Percentiles rank a stretch among this genome's conserved stretches.
These are phyloP conservation scores for Ascochyta fabae DNA, from an alignment of 2,329 filamentous ascomycete genomes.

Conservation along the genomic window DNA sequence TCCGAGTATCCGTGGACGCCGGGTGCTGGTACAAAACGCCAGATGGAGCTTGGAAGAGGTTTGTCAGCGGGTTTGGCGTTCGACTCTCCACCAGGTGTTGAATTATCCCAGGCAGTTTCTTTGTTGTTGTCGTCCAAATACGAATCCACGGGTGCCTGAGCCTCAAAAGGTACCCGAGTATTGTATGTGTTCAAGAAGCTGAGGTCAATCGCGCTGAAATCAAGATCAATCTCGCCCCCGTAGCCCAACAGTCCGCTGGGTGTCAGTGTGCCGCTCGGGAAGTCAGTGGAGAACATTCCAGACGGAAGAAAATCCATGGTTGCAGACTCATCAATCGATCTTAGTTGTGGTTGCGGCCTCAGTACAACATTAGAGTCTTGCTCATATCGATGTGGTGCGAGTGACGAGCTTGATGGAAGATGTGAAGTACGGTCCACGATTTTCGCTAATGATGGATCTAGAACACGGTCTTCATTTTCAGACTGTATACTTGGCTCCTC, in stretches of 20 bases:
- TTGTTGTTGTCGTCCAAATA: neutral
- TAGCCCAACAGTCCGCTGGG: conserved; percentile 50
- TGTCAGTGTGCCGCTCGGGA: conserved; percentile 42
- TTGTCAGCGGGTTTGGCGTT: neutral
- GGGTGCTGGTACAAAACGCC: neutral
- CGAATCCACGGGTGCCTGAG: neutral
- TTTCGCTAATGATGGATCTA: neutral
- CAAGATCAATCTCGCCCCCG: conserved; percentile 49
- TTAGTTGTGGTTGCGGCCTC: neutral
- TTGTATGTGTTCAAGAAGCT: conserved; percentile 51
- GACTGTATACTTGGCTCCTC: neutral
- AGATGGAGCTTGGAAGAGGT: neutral
- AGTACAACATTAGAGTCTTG: neutral
- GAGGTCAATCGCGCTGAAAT: conserved; percentile 49
- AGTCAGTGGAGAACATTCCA: neutral
- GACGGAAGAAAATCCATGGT: neutral
- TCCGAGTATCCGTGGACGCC: neutral
- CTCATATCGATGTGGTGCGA: neutral
- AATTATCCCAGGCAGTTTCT: neutral
- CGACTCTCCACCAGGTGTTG: neutral
- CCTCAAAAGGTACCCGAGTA: conserved; percentile 49
- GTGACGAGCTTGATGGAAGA: neutral
- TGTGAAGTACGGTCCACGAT: neutral
- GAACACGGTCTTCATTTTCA: neutral
- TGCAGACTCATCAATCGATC: neutral